phyloP scores from a whole-genome alignment of 2,329 filamentous ascomycete species.

The Ophiostoma ips region DNA sequence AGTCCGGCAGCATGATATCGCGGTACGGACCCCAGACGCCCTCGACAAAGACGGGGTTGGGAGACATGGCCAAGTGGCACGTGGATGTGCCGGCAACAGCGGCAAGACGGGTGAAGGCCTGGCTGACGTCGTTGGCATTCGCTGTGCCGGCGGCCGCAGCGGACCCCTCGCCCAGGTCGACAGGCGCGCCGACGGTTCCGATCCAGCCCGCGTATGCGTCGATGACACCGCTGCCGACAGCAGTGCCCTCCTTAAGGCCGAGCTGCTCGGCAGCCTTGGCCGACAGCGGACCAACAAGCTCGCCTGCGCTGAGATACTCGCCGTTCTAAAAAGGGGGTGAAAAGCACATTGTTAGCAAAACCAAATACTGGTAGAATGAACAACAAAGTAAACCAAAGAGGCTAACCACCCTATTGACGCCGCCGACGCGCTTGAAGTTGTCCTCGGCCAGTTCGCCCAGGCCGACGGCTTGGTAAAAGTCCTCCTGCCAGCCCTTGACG shows the following conservation, averaged over 20 bases:
- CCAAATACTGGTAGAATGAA: neutral
- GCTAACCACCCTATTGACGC: conserved; percentile 87
- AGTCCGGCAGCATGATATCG: conserved; percentile 80
- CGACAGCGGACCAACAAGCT: conserved; percentile 73
- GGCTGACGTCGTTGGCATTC: conserved; percentile 79
- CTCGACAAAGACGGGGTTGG: conserved; percentile 80
- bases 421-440: conserved; percentile 85
- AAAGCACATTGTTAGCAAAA: conserved; percentile 1
- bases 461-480: conserved; percentile 79
- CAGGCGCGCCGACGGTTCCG: conserved; percentile 94
- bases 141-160: conserved; percentile 57
- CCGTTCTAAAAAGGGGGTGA: conserved; percentile 57
- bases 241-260: conserved; percentile 73
- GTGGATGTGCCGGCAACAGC: conserved; percentile 95
- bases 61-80: conserved; percentile 92
- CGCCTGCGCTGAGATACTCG: conserved; percentile 78
- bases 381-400: conserved; percentile 26
- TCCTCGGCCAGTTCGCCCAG: conserved; percentile 73
- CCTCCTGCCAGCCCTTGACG: conserved; percentile 95
- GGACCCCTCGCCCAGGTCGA: conserved; percentile 51
- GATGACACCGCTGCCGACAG: conserved; percentile 91
- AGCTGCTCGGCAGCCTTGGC: conserved; percentile 72
- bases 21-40: conserved; percentile 97
- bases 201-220: conserved; percentile 99
- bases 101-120: conserved; percentile 84